Base-by-base conservation (phyloP, 2,329 filamentous ascomycete species). In the Penicillium sp. region DNA sequence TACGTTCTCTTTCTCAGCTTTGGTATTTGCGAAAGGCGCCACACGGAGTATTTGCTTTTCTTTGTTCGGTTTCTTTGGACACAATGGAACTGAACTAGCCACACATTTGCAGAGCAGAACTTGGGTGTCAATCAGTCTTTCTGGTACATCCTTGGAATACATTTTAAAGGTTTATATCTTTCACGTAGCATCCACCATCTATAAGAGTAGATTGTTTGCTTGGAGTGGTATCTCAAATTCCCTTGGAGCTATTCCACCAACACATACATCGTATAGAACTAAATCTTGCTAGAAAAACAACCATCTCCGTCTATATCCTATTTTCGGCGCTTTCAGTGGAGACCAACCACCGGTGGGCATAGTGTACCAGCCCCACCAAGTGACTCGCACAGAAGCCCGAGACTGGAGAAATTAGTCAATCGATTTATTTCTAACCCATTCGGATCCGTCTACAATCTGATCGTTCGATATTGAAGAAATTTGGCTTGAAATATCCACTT, bases 11-110 rank as follows among this genome's bases (percentile, higher is more conserved):
- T 53, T 48, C 38, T 27, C 48, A 53, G 56, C 58, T 52, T 49
- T 49, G 61, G 63, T 59, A 63, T 63, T 64, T 57, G 41, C 53
- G 47, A 59, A 23, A 47, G 64, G 65, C 59, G 61, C 63, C 62
- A 3, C n/a, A 42, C 35, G 43, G 57, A 23, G 56, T 44, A 45
- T 57, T 52, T 60, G 53, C 29, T 43, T 47, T 50, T 50, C 10
- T 49, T 47, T 29, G 31, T n/a, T 25, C 13, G 7, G 31, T 31
- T 41, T 51, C 12, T 17, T 47, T 36, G 39, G 38, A 25, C 19
- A 13, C 38, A 15, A 52, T 41, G 19, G 21, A 35, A 25, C 43
- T 41, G 44, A 44, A 29, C 27, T 41, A 44, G 58, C 23, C 36
- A 47, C 49, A 39, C 23, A 49, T 35, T 27, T 55, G 17, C 38